These are phyloP conservation scores for Zygoascus hellenicus DNA, from an alignment of 1,139 yeast species.

Conservation along the genomic window DNA sequence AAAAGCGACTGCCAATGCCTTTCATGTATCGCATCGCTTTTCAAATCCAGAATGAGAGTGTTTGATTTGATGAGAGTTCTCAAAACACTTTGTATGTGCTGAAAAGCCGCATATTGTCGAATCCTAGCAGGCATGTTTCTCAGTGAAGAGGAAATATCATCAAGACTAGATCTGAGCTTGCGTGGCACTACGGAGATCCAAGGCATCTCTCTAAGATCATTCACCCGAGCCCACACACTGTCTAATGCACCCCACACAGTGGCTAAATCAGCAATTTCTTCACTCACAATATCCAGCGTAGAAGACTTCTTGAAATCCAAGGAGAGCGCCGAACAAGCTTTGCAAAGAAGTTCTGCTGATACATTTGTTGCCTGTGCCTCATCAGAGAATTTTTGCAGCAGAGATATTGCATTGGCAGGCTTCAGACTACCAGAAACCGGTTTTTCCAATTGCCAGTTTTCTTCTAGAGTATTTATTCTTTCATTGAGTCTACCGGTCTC, in stretches of 20 bases:
- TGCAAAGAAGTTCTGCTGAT: constrained; percentile 31
- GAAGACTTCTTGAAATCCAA: constrained; percentile 34
- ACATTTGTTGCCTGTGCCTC: constrained; percentile 25
- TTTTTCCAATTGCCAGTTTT: constrained; percentile 47
- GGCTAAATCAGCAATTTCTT: constrained; percentile 54
- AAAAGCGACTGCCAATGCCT: constrained; percentile 68
- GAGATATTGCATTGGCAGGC: constrained; percentile 49
- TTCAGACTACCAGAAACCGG: constrained; percentile 43
- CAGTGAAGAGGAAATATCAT: constrained; percentile 44
- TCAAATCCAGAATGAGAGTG: constrained; percentile 45
- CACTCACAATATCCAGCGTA: constrained; percentile 34
- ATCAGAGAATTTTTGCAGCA: constrained; percentile 42
- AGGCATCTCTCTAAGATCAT: constrained; percentile 38
- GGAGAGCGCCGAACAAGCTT: constrained; percentile 42
- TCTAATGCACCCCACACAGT: constrained; percentile 64
- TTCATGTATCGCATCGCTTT: constrained; percentile 51
- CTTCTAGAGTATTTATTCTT: constrained; percentile 29
- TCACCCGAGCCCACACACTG: constrained; percentile 48
- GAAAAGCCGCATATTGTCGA: constrained; percentile 67
- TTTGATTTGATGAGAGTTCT: constrained; percentile 40
- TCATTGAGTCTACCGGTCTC: constrained; percentile 41
- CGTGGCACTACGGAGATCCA: constrained; percentile 54
- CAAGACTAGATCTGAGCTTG: constrained; percentile 46
- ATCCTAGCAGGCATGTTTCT: constrained; percentile 53
- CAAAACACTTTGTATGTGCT: constrained; percentile 46